Conservation (phyloP, 2,329 filamentous ascomycete species). For the Paramyrothecium roridum region DNA sequence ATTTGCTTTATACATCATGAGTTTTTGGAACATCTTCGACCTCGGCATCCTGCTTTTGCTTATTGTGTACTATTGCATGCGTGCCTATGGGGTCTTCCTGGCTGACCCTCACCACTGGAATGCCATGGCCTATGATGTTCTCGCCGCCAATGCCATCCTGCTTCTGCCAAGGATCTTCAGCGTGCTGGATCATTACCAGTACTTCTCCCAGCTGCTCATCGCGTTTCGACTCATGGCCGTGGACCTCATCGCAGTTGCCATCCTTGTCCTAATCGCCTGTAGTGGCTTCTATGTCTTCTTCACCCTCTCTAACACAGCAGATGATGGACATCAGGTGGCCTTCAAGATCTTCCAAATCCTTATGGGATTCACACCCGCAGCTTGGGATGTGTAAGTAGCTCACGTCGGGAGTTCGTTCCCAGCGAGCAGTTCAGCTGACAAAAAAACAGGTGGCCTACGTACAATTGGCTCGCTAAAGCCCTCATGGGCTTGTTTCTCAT, state of each 20-base stretch:
- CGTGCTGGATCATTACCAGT: slow-evolving; percentile 89
- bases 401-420: background rate
- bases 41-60: slow-evolving; percentile 83
- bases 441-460: slow-evolving; percentile 58
- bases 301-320: slow-evolving; percentile 71
- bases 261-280: slow-evolving; percentile 82
- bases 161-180: slow-evolving; percentile 90
- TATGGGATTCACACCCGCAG: slow-evolving; percentile 94
- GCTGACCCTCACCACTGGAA: slow-evolving; percentile 73
- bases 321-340: slow-evolving; percentile 71
- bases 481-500: slow-evolving; percentile 82
- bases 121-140: slow-evolving; percentile 86
- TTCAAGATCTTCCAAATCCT: slow-evolving; percentile 91
- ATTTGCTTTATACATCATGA: slow-evolving; percentile 95
- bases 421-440: slow-evolving; percentile 9
- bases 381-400: slow-evolving; percentile 74
- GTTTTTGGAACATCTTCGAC: slow-evolving; percentile 96
- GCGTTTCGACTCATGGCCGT: slow-evolving; percentile 93
- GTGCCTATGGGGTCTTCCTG: slow-evolving; percentile 82
- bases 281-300: slow-evolving; percentile 97
- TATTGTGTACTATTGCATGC: slow-evolving; percentile 84
- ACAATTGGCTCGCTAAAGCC: slow-evolving; percentile 73
- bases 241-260: slow-evolving; percentile 79
- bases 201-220: slow-evolving; percentile 92
- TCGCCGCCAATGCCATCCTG: slow-evolving; percentile 86